Evolutionary conservation across 768 basidiomycete genomes (phyloP), one percentile per base, ranked within the genome.

Genomic region (Boletellus ananas): DNA sequence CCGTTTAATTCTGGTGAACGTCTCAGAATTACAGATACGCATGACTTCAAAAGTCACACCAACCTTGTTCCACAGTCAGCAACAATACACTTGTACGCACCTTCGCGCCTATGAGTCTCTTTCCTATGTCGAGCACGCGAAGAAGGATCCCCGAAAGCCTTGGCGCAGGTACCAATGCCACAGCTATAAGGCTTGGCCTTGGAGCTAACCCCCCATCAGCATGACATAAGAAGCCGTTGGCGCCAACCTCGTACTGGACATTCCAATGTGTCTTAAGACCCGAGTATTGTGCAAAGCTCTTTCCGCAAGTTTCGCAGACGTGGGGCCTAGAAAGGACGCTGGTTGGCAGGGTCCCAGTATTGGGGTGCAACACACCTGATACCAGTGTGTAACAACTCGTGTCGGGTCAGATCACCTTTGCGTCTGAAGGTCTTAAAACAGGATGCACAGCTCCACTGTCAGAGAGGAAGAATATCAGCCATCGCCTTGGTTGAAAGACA

Each of bases 141-240:
- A 0, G 86, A 87, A 11, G 84, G 85, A 57, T 88, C 86, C 13
- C 79, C 79, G 55, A 88, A 88, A 13, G 70, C 64, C 27, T 76
- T 70, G 10, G 45, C 49, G 58, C 85, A 87, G 18, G 61, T 65
- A 9, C 65, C 58, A 37, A 75, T 68, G 13, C 69, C 71, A 57
- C 87, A 89, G 6, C 45, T 45, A 56, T 72, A 76, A 1, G 84
- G 85, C 62, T 79, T 81, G 10, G 49, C 65, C 38, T 69, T 70
- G 13, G 80, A 76, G 49, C 84, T 85, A 47, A 37, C 43, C 35
- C 25, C 35, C 27, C 11, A 4, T 67, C 17, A 68, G 43, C 23
- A 49, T 31, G 9, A 46, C 27, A 33, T 13, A 41, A 11, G 23
- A 29, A 31, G 18, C 18, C n/a, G 29, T 44, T 13, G 4, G 51